Evolutionary conservation across 768 basidiomycete species (phyloP).

Genomic region (Pleurotus ostreatus): DNA sequence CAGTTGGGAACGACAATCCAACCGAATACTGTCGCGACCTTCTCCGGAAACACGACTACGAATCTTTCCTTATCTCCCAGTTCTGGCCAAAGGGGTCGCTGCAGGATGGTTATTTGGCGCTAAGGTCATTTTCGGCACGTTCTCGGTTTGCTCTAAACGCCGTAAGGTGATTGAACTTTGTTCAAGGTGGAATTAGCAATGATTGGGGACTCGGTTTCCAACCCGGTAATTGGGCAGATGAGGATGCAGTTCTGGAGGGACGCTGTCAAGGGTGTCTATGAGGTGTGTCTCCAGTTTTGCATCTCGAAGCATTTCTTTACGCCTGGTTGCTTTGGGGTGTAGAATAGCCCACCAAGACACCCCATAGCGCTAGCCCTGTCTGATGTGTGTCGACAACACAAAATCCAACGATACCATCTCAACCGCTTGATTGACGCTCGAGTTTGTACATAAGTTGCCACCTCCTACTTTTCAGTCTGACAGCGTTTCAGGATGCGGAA

Average conservation of each 20-base stretch:
- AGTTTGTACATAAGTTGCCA: slow-evolving; percentile 38
- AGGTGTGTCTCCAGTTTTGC: slow-evolving; percentile 37
- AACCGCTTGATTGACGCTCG: slow-evolving; percentile 83
- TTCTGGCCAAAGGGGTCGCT: slow-evolving; percentile 60
- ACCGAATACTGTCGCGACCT: slow-evolving; percentile 64
- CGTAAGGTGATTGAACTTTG: slow-evolving; percentile 8
- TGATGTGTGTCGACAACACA: slow-evolving; percentile 43
- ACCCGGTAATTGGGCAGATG: slow-evolving; percentile 73
- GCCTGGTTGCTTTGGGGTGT: slow-evolving; percentile 18
- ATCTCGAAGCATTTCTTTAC: background rate
- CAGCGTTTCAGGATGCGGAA: slow-evolving; percentile 52
- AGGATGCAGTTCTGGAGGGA: slow-evolving; percentile 88
- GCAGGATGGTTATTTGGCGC: slow-evolving; percentile 68
- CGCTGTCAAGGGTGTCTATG: slow-evolving; percentile 60
- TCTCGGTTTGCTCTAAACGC: slow-evolving; percentile 8
- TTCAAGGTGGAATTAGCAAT: slow-evolving; percentile 71
- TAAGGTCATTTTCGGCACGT: slow-evolving; percentile 83
- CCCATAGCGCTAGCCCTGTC: slow-evolving; percentile 75
- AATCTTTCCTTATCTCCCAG: slow-evolving; percentile 66
- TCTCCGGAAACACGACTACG: slow-evolving; percentile 79
- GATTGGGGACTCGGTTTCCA: slow-evolving; percentile 74
- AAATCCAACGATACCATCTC: slow-evolving; percentile 70
- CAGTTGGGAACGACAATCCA: slow-evolving; percentile 30
- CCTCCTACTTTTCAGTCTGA: slow-evolving; percentile 10
- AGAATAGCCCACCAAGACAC: slow-evolving; percentile 77